These are phyloP conservation scores for Zasmidium citrigriseum DNA, from an alignment of 2,329 filamentous ascomycete genomes.

Conservation along the genomic window DNA sequence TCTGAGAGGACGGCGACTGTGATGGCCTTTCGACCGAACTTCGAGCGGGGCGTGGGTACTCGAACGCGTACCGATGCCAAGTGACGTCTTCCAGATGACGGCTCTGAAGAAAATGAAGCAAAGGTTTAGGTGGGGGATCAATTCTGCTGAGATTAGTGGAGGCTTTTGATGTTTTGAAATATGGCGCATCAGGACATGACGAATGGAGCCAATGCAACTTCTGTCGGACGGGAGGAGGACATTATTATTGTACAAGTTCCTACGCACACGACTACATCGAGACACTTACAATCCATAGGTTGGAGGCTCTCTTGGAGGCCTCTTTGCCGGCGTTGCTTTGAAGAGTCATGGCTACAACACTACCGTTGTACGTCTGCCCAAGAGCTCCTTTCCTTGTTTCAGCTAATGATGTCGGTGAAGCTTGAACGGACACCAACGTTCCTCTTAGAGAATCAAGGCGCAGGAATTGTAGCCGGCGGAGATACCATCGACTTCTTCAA, in stretches of 20 bases:
- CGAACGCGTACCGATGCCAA: neutral
- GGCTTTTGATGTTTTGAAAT: neutral
- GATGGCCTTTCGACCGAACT: neutral
- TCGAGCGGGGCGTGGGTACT: neutral
- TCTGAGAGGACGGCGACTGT: too few species aligned
- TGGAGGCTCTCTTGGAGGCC: conserved; percentile 32
- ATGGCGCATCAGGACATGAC: neutral
- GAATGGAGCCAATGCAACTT: neutral
- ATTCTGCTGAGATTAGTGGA: neutral
- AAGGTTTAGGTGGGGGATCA: neutral
- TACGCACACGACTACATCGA: neutral
- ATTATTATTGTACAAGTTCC: neutral
- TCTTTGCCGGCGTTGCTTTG: conserved; percentile 30
- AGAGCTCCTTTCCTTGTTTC: neutral
- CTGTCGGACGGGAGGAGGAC: neutral
- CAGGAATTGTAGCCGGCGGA: conserved; percentile 49
- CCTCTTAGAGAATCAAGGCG: conserved; percentile 50
- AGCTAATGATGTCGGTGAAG: conserved; percentile 9
- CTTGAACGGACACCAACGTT: conserved; percentile 44
- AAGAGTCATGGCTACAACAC: conserved; percentile 32
- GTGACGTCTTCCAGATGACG: neutral
- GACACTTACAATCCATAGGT: conserved; percentile 19
- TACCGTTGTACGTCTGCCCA: conserved; percentile 11
- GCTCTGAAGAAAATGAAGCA: neutral
- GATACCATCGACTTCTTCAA: conserved; percentile 46